Evolutionary conservation across 2,329 filamentous ascomycete genomes (phyloP).

Genomic region (Aureobasidium sp.): DNA sequence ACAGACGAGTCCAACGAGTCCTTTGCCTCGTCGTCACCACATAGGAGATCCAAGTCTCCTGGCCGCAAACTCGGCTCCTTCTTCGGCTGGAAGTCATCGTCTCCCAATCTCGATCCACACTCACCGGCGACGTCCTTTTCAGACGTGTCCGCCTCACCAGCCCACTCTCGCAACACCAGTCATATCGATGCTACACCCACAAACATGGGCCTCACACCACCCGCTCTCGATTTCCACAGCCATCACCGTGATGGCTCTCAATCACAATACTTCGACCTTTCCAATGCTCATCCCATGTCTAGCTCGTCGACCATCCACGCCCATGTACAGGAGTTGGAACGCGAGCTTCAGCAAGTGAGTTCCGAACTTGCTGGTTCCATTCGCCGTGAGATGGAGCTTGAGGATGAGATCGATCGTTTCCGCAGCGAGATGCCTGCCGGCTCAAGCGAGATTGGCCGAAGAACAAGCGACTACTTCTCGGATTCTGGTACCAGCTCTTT

Average conservation of each 20-base stretch:
- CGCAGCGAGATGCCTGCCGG: constrained; percentile 62
- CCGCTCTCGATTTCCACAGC: constrained; percentile 40
- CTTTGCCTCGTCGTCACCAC: constrained; percentile 13
- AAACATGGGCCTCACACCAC: constrained; percentile 30
- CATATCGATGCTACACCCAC: constrained; percentile 22
- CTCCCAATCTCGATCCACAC: constrained; percentile 43
- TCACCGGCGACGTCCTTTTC: constrained; percentile 56
- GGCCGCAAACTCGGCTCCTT: constrained; percentile 51
- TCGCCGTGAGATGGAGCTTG: constrained; percentile 88
- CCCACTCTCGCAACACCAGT: constrained; percentile 36
- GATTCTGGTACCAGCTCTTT: constrained; percentile 86
- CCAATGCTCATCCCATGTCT: constrained; percentile 36
- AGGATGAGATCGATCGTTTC: constrained; percentile 82
- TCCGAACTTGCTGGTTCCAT: constrained; percentile 88
- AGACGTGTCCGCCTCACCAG: constrained; percentile 50
- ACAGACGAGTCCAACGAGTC: constrained; percentile 23
- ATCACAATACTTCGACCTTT: constrained; percentile 36
- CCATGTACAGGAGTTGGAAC: constrained; percentile 81
- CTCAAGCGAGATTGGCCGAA: constrained; percentile 48
- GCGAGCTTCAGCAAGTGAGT: constrained; percentile 88
- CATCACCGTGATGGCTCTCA: constrained; percentile 38
- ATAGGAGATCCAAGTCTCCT: constrained; percentile 34
- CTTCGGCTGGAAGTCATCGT: constrained; percentile 54
- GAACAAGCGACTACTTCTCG: constrained; percentile 96
- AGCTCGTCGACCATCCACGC: constrained; percentile 36